phyloP scores from a whole-genome alignment of 805 yeast species.

The Ogataea haglerorum region DNA sequence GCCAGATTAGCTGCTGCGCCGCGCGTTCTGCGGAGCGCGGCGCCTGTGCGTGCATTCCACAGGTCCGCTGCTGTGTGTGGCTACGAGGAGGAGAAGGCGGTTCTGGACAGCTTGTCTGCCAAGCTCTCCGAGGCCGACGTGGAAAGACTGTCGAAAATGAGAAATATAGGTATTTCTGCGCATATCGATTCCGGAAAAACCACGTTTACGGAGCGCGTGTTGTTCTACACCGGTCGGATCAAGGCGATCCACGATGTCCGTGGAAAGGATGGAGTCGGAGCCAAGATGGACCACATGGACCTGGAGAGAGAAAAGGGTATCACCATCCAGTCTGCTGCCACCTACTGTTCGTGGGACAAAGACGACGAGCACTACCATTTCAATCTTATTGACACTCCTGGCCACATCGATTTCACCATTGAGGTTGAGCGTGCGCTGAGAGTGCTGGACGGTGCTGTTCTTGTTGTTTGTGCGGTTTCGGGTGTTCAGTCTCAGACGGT shows the following conservation, averaged over 20 bases:
- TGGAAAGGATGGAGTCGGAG: constrained; percentile 97
- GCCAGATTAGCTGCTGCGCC: constrained; percentile 6
- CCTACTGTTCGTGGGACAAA: constrained; percentile 95
- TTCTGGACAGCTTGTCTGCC: constrained; percentile 55
- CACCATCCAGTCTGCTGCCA: constrained; percentile 98
- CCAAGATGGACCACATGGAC: constrained; percentile 99
- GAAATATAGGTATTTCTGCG: constrained; percentile 97
- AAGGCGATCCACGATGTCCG: constrained; percentile 95
- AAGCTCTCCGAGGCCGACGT: constrained; percentile 50
- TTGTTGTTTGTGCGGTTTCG: constrained; percentile 96
- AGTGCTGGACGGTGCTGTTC: constrained; percentile 96
- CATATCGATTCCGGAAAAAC: constrained; percentile 98
- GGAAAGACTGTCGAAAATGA: constrained; percentile 52
- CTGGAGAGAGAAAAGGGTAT: constrained; percentile 98
- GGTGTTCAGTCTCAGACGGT: constrained; percentile 99
- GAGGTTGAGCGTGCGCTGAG: constrained; percentile 99
- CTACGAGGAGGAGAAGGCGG: constrained; percentile 72
- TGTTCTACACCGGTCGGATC: constrained; percentile 94
- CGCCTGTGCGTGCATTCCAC: constrained; percentile 32
- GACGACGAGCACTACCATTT: constrained; percentile 69
- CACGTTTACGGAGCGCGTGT: constrained; percentile 95
- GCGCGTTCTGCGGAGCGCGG: constrained; percentile 1
- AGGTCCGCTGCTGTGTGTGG: constrained; percentile 32
- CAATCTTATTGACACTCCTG: constrained; percentile 97
- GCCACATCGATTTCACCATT: constrained; percentile 97